Evolutionary conservation across 768 basidiomycete genomes (phyloP).

Genomic region (Russula sp.): DNA sequence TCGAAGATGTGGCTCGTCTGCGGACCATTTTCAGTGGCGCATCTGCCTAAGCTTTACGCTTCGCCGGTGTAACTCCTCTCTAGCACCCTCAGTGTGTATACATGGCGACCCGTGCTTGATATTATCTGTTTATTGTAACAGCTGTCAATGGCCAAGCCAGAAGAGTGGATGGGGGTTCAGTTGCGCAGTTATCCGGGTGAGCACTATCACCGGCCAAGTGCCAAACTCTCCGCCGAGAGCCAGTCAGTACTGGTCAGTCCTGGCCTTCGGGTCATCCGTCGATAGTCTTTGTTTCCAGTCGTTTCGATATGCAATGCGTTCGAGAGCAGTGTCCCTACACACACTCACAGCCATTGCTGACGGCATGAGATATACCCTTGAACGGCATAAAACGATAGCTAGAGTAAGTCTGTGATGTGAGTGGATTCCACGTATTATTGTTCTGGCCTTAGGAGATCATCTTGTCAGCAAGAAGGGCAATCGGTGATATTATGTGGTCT

Average conservation of each 20-base stretch:
- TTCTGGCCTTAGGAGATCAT: too few species aligned
- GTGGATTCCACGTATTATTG: too few species aligned
- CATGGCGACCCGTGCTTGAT: slow-evolving; percentile 33
- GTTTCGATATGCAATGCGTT: not conserved
- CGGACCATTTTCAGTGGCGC: slow-evolving; percentile 29
- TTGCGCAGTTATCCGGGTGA: not conserved
- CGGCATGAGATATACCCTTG: not conserved
- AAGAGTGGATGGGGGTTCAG: not conserved
- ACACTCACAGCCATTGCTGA: not conserved
- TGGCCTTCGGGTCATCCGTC: not conserved
- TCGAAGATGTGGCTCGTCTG: slow-evolving; percentile 5
- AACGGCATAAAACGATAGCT: too few species aligned
- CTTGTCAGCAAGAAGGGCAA: too few species aligned
- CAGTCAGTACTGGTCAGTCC: not conserved
- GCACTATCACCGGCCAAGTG: not conserved
- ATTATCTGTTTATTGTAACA: slow-evolving; percentile 24
- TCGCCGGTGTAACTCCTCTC: slow-evolving; percentile 30
- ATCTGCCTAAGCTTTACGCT: slow-evolving; percentile 33
- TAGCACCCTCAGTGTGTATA: not conserved
- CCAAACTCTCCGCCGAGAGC: not conserved
- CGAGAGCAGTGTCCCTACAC: not conserved
- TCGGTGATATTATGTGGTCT: too few species aligned
- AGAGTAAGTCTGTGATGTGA: too few species aligned
- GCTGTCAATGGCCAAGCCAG: not conserved
- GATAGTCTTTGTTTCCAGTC: not conserved